Base-by-base conservation (phyloP, 1,284 basidiomycete genomes). In the Neonothopanus nambi region DNA sequence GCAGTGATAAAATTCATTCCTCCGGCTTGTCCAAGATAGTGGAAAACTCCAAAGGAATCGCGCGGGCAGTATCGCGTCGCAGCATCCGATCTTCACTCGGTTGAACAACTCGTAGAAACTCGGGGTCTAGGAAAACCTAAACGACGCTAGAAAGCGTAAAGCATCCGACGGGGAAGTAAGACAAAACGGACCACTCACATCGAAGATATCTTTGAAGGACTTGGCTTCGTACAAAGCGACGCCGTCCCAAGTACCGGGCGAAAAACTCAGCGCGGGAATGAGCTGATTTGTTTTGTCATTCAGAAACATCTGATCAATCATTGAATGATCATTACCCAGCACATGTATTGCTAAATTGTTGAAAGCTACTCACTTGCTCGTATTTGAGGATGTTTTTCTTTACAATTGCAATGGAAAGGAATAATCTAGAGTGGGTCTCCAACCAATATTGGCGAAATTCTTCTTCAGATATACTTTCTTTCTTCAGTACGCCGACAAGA, bases 321-420 rank as follows among this genome's bases (percentile, higher is more conserved):
- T 33, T 33, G 30, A 3, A 9, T 4, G 8, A 33, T 33, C 30
- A 33, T 8, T 33, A 13, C 5, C 5, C 13, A 33, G 30, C 30
- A 33, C 30, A 33, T 33, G 30, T 9, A 33, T 3, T 43, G 20
- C 41, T 15, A 20, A 15, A 24, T 5, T 15, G 6, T 2, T 2
- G 41, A 15, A 7, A 11, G 9, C 21, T 20, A 45, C 51, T 5
- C 24, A 59, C 59, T 48, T 59, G 57, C 47, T 61, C 59, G 37
- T 61, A 61, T 41, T 53, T 57, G 28, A 59, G 30, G 20, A 59
- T 12, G 30, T 59, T 59, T 23, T 23, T 51, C 45, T 61, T 56
- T 7, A 54, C 52, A 18, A 61, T 52, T 1, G 49, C 48, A 18
- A 59, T 26, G 20, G 51, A 51, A 2, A 41, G 18, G 26, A 61